These are phyloP conservation scores for Melampsora larici-populina DNA, from an alignment of 1,284 basidiomycete species.

Conservation along the genomic window DNA sequence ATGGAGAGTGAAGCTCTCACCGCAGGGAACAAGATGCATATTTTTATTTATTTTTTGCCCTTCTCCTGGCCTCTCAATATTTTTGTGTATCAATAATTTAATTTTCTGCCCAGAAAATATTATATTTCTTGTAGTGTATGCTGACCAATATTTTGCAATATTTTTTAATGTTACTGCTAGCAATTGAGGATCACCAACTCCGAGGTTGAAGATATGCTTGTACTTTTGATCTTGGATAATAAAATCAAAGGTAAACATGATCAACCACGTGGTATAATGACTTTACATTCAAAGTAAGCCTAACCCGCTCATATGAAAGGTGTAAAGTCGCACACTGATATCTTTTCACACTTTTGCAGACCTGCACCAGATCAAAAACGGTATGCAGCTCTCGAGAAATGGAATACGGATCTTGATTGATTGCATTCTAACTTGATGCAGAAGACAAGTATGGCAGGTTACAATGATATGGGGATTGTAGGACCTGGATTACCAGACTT, in stretches of 20 bases:
- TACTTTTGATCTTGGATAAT: slow-evolving; percentile 88
- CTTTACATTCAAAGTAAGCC: slow-evolving; percentile 64
- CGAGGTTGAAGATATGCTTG: slow-evolving; percentile 88
- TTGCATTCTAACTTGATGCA: slow-evolving; percentile 68
- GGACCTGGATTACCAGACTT: neutral
- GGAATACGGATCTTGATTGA: slow-evolving; percentile 71
- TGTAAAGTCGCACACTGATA: slow-evolving; percentile 25
- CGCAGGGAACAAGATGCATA: too few species aligned
- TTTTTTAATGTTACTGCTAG: slow-evolving; percentile 56
- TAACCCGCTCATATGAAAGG: neutral
- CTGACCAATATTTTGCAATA: neutral
- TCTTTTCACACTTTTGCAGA: slow-evolving; percentile 56
- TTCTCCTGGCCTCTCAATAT: too few species aligned
- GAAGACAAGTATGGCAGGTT: slow-evolving; percentile 56
- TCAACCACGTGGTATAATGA: slow-evolving; percentile 85
- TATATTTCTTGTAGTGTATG: too few species aligned
- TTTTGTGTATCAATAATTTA: too few species aligned
- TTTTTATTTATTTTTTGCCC: too few species aligned
- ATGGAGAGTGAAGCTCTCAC: too few species aligned
- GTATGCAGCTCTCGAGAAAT: slow-evolving; percentile 74
- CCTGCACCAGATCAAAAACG: slow-evolving; percentile 77
- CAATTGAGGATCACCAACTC: slow-evolving; percentile 83
- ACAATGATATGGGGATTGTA: neutral
- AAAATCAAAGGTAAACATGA: slow-evolving; percentile 94
- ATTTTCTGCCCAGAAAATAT: too few species aligned